A percentile compares a stretch with the other conserved stretches of the same genome.
These are phyloP conservation scores for Xylaria digitata DNA, from an alignment of 2,329 filamentous ascomycete genomes.

Conservation along the genomic window DNA sequence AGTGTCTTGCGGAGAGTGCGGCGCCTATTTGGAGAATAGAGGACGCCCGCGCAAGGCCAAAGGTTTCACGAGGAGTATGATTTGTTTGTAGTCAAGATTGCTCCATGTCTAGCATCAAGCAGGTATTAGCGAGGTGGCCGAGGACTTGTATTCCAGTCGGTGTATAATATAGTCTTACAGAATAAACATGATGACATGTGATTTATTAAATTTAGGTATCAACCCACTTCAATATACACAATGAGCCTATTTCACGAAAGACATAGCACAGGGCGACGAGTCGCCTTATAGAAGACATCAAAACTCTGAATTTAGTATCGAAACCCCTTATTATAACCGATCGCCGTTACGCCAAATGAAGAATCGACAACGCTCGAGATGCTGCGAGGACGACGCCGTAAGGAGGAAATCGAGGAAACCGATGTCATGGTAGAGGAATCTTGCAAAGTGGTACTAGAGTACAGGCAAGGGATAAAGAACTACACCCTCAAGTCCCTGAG, in stretches of 20 bases:
- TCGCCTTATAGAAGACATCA: constrained; percentile 5
- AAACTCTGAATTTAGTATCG: constrained; percentile 13
- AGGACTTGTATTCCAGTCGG: neutral
- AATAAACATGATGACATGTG: neutral
- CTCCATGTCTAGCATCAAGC: neutral
- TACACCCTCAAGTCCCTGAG: constrained; percentile 18
- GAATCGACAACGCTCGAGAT: constrained; percentile 14
- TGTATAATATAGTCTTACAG: constrained; percentile 14
- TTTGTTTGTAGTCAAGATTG: neutral
- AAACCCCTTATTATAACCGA: constrained; percentile 11
- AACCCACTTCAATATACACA: constrained; percentile 4
- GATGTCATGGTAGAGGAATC: constrained; percentile 9
- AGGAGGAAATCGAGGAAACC: neutral
- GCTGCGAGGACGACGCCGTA: neutral
- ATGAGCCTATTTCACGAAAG: neutral
- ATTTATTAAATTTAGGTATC: neutral
- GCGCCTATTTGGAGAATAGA: constrained; percentile 74
- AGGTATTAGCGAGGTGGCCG: neutral
- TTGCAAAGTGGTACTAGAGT: constrained; percentile 38
- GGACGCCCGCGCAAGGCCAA: neutral
- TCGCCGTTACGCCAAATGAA: constrained; percentile 13
- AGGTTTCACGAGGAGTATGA: neutral
- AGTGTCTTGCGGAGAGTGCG: constrained; percentile 91
- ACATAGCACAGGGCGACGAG: neutral
- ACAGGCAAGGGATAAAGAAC: constrained; percentile 28